phyloP scores from a whole-genome alignment of 306 rosid species.

The Lagenaria siceraria region DNA sequence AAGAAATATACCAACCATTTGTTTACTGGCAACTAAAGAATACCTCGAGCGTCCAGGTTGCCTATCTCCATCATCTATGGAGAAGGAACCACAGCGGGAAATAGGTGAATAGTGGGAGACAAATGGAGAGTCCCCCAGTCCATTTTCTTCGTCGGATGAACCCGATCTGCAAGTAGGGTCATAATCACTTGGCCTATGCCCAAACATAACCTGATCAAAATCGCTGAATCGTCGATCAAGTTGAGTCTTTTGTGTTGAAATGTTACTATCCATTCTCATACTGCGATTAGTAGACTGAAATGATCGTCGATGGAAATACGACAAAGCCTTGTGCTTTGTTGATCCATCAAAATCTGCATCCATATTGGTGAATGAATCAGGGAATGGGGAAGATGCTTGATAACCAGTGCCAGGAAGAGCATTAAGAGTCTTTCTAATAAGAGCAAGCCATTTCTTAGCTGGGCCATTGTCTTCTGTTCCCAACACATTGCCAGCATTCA shows the following conservation, averaged over 20 bases:
- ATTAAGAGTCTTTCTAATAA: constrained; percentile 70
- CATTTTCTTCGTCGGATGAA: constrained; percentile 86
- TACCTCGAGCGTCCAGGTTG: constrained; percentile 58
- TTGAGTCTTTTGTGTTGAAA: constrained; percentile 42
- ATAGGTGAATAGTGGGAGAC: constrained; percentile 50
- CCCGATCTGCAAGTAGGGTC: constrained; percentile 66
- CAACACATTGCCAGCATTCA: constrained; percentile 93
- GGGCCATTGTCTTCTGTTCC: constrained; percentile 96
- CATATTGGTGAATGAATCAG: constrained; percentile 63
- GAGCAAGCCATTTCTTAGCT: constrained; percentile 86
- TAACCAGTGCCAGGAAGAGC: constrained; percentile 69
- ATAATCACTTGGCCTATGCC: constrained; percentile 63
- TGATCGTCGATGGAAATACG: constrained; percentile 77
- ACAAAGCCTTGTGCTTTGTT: constrained; percentile 50
- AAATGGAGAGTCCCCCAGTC: constrained; percentile 59
- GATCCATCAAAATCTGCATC: constrained; percentile 84
- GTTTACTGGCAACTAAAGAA: constrained; percentile 87
- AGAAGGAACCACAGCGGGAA: constrained; percentile 31
- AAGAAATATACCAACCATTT: constrained; percentile 93
- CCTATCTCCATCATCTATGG: constrained; percentile 57
- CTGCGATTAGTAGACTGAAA: constrained; percentile 83
- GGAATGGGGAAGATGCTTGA: constrained; percentile 60
- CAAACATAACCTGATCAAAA: constrained; percentile 69
- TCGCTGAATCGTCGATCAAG: constrained; percentile 74
- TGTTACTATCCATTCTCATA: constrained; percentile 82